Base-by-base conservation (phyloP, 306 rosid genomes). In the Malus sylvestris region DNA sequence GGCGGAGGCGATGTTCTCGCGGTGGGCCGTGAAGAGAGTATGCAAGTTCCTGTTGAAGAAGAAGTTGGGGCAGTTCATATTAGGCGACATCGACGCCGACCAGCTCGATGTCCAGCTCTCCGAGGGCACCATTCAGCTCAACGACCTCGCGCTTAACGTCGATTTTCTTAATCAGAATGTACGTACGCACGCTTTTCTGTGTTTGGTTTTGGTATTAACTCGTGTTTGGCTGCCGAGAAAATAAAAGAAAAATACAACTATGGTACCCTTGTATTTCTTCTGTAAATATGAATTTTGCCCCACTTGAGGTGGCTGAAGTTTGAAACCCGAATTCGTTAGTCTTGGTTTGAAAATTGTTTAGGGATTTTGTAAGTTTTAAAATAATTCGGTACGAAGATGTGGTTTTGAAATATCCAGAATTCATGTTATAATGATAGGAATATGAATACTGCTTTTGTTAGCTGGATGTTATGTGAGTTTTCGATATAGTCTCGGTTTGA, bases 1-100 rank as follows among this genome's bases (percentile, higher is more conserved):
- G 80, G 97, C 97, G 68, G 98, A 95, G 89, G 96, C 89, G 66
- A 72, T 89, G 92, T 92, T 95, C 91, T 88, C 97, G 61, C 87
- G 93, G 67, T 92, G 93, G 93, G 97, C 98, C 51, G 77, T 89
- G 22, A 95, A 83, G 87, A 88, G 93, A 85, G 81, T 95, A 27
- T 95, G 90, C 81, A 88, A 92, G 79, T 95, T 95, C 86, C 78
- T 95, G 72, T 81, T 95, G 68, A 95, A 95, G 89, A 95, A 95
- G 93, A 95, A 95, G 83, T 77, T 95, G 75, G 97, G 98, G 8
- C 96, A 89, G 82, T 87, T 92, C 78, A 84, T 95, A 27, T 81
- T 90, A 74, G 98, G 97, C 25, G 98, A 95, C 9, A 88, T 95
- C 67, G 97, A 95, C 83, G 86, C 90, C 25, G 93, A 95, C 45